A percentile compares a stretch with the other conserved stretches of the same genome.
These are phyloP conservation scores for Boletus rubescentipes DNA, from an alignment of 768 basidiomycete species.

Conservation along the genomic window DNA sequence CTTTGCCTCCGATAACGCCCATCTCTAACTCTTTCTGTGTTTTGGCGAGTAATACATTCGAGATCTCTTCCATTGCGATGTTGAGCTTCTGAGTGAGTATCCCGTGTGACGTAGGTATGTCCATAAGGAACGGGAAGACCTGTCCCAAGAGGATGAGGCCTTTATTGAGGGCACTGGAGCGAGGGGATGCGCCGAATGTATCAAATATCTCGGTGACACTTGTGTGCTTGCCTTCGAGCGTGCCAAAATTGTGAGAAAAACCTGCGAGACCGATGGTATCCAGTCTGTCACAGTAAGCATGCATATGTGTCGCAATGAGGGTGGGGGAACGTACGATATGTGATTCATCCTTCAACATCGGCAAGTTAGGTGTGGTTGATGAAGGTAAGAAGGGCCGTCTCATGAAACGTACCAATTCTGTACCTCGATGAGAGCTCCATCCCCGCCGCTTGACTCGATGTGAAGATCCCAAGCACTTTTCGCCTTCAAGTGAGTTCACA, in stretches of 20 bases:
- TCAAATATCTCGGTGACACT: conserved; percentile 43
- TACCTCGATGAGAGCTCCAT: conserved; percentile 33
- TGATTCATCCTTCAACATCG: no score
- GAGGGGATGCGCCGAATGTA: conserved; percentile 27
- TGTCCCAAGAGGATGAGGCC: conserved; percentile 38
- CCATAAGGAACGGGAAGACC: conserved; percentile 35
- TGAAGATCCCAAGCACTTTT: conserved; percentile 31
- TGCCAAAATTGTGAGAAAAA: no score
- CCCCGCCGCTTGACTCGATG: conserved; percentile 16
- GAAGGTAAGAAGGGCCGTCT: no score
- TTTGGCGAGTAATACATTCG: conserved; percentile 38
- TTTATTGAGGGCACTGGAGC: conserved; percentile 24
- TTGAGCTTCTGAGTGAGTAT: conserved; percentile 32
- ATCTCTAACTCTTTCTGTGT: conserved; percentile 34
- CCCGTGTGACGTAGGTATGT: conserved; percentile 38
- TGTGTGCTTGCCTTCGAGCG: conserved; percentile 47
- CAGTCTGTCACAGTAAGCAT: conserved; percentile 34
- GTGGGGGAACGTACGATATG: conserved; percentile 23
- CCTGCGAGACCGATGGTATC: conserved; percentile 59
- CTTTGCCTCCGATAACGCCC: conserved; percentile 17
- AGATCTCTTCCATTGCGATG: conserved; percentile 38
- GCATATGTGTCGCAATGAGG: background rate
- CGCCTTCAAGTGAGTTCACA: conserved; percentile 11
- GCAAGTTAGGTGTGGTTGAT: background rate
- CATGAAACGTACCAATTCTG: conserved; percentile 29